Evolutionary conservation across 2,329 filamentous ascomycete genomes (phyloP), one percentile per base, ranked within the genome.

Genomic region (Orbilia ellipsospora): DNA sequence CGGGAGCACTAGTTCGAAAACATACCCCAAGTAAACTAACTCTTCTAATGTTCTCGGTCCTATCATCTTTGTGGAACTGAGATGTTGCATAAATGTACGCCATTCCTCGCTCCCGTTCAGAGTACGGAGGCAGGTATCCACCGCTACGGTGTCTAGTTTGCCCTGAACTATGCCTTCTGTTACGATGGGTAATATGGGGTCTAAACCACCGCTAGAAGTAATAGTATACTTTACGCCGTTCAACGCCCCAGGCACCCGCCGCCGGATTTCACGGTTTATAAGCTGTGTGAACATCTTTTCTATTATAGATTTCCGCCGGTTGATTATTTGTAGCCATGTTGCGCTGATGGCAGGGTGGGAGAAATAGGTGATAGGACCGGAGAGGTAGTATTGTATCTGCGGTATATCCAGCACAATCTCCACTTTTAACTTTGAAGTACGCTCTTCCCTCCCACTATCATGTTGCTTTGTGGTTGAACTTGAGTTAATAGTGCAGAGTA

Each of bases 361-460:
- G 28, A 69, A 75, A 23, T 69, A 59, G 4, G 72, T 50, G 26
- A 23, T 54, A 1, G 72, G 72, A 4, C 72, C 72, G 36, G 72
- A 75, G 52, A 75, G 64, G 26, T 75, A 75, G 72, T 75, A 75
- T 50, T 75, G 72, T 5, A 75, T 75, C 42, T 66, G 64, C 1
- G 72, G 72, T 10, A 75, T 69, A 44, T 75, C 72, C 1, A 75
- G 54, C 15, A 68, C 69, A 13, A 75, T 69, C 12, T 63, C 55
- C 44, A 74, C 59, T n/a, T 64, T 20, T 20, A 36, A 6, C 20
- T 26, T 20, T 16, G 48, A n/a, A 1, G 60, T 40, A 2, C 55
- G 51, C 15, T 42, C 48, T 2, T 48, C 44, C 7, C 15, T 28
- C 15, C 48, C 54, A 10, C 10, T 10, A 4, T 36, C 31, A 36